Evolutionary conservation across 208 protist genomes (phyloP), one percentile per base, ranked within the genome.

Genomic region (Acanthamoeba castellanii): DNA sequence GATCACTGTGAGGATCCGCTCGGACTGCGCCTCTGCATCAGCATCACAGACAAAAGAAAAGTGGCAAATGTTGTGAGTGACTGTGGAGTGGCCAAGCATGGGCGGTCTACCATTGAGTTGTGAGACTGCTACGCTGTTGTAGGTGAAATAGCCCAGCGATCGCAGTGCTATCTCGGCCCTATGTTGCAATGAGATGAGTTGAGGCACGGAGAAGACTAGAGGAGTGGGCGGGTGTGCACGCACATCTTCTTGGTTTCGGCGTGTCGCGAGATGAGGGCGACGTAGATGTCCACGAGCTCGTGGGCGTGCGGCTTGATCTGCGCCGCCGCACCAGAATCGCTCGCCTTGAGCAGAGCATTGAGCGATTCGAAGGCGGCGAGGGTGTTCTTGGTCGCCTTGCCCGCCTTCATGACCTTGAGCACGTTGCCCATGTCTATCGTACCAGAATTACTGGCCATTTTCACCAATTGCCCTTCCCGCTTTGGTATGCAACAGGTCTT

Each of bases 321-420:
- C 0, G 50, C 50, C 7, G 47, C 76, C 4, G 76, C 45, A 47
- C 13, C 16, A 11, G 42, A 30, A 14, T 50, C 47, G 34, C 22
- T 85, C 27, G n/a, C 76, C 76, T 85, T 85, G 42, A 85, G 76
- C 76, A 85, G 16, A 20, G 76, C 45, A 57, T 85, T 85, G 45
- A 85, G 76, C 47, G 76, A 50, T 27, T 85, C 76, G 42, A 85
- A 85, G 9, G 76, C 76, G 30, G 76, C 76, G 42, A 85, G 76
- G 22, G 76, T 59, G 47, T 20, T 85, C 42, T 85, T 85, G 27
- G 76, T 85, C 5, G 76, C 76, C 42, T 85, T 85, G 13, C 76
- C 76, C 22, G 76, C 42, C 45, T 57, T 85, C 11, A 57, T 20
- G 0, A n/a, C 34, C 76, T 85, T 85, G 7, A 85, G 14, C 45